These are phyloP conservation scores for Pholiota adiposa DNA, from an alignment of 1,284 basidiomycete genomes.

Conservation along the genomic window DNA sequence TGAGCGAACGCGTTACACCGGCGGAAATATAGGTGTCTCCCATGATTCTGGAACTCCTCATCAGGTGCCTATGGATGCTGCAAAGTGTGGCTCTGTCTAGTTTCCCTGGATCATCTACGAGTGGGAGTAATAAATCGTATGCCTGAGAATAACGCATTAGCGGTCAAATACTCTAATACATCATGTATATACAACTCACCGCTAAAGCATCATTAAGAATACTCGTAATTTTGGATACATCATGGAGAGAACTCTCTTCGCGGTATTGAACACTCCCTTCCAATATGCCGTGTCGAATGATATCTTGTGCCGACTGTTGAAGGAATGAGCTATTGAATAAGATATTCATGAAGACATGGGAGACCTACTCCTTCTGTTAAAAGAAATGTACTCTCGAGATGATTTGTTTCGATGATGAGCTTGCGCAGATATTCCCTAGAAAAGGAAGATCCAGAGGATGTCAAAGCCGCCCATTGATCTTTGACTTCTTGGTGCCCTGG, in stretches of 20 bases:
- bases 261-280: slow-evolving; percentile 22
- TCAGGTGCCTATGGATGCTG: slow-evolving; percentile 28
- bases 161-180: neutral
- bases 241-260: slow-evolving; percentile 27
- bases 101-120: slow-evolving; percentile 12
- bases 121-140: slow-evolving; percentile 15
- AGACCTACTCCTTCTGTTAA: slow-evolving; percentile 26
- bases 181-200: slow-evolving; percentile 21
- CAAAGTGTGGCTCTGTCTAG: slow-evolving; percentile 24
- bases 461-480: slow-evolving; percentile 21
- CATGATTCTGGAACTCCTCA: slow-evolving; percentile 31
- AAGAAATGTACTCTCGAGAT: slow-evolving; percentile 31
- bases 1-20: slow-evolving; percentile 39
- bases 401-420: slow-evolving; percentile 34
- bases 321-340: neutral
- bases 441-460: slow-evolving; percentile 17
- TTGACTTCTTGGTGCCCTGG: slow-evolving; percentile 20
- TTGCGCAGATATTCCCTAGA: slow-evolving; percentile 24
- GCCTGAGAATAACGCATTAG: slow-evolving; percentile 11
- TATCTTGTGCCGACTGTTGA: slow-evolving; percentile 26
- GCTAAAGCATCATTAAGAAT: slow-evolving; percentile 31
- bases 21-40: slow-evolving; percentile 34
- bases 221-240: slow-evolving; percentile 25
- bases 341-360: neutral
- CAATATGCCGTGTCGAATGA: slow-evolving; percentile 27